These are phyloP conservation scores for Picochlorum sp. DNA, from an alignment of 139 green algal genomes.

Conservation along the genomic window DNA sequence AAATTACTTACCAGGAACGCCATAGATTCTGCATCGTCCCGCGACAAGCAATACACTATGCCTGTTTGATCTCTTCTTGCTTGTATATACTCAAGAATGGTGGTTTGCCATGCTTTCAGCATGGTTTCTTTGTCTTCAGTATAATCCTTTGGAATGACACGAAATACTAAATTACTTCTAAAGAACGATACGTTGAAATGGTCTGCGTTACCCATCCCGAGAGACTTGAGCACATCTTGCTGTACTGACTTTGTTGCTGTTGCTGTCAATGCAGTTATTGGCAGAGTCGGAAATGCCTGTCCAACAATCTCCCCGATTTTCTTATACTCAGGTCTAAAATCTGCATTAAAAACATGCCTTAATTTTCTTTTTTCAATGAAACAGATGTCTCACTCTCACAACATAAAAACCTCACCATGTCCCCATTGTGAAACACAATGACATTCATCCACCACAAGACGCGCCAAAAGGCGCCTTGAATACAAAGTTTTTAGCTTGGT, in stretches of 20 bases:
- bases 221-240: constrained; percentile 51
- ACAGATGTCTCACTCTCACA: neutral
- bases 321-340: constrained; percentile 73
- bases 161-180: neutral
- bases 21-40: constrained; percentile 39
- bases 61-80: constrained; percentile 31
- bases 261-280: constrained; percentile 58
- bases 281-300: constrained; percentile 34
- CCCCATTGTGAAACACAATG: constrained; percentile 70
- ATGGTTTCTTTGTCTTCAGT: constrained; percentile 18
- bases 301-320: constrained; percentile 35
- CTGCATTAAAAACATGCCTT: too few relatives aligned
- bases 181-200: constrained; percentile 65
- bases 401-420: too few relatives aligned
- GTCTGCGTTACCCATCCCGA: constrained; percentile 37
- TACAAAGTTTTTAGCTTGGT: constrained; percentile 13
- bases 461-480: constrained; percentile 28
- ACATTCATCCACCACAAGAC: constrained; percentile 65
- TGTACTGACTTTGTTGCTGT: constrained; percentile 61
- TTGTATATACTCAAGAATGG: constrained; percentile 28
- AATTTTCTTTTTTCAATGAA: neutral
- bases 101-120: constrained; percentile 11
- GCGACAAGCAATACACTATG: constrained; percentile 86
- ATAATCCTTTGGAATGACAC: constrained; percentile 42
- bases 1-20: constrained; percentile 13